Evolutionary conservation across 2,329 filamentous ascomycete species (phyloP).

Genomic region (Xylaria sp.): DNA sequence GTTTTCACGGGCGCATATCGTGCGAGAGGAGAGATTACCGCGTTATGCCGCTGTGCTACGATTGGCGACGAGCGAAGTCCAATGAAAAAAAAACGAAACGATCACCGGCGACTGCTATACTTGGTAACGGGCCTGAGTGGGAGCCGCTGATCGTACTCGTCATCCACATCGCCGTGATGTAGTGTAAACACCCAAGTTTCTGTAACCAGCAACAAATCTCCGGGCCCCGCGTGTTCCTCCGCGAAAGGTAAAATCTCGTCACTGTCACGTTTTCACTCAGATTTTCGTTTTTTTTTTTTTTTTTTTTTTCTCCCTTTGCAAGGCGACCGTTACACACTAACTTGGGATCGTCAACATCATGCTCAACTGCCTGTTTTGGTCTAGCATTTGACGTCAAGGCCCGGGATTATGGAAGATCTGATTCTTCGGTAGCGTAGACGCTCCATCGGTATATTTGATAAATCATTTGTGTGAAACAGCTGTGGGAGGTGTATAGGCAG

Average conservation of each 20-base stretch:
- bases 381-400: slow-evolving; percentile 36
- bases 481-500: neutral
- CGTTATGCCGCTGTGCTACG: slow-evolving; percentile 22
- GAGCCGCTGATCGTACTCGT: slow-evolving; percentile 24
- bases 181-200: slow-evolving; percentile 3
- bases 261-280: slow-evolving; percentile 25
- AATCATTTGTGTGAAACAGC: slow-evolving; percentile 31
- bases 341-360: slow-evolving; percentile 24
- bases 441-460: slow-evolving; percentile 8
- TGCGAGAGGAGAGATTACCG: slow-evolving; percentile 14
- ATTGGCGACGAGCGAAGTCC: slow-evolving; percentile 11
- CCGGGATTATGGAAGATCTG: slow-evolving; percentile 28
- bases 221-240: slow-evolving; percentile 14
- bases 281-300: slow-evolving; percentile 2
- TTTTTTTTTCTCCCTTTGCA: neutral
- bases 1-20: slow-evolving; percentile 18
- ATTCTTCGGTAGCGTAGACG: slow-evolving; percentile 28
- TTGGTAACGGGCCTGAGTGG: neutral
- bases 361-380: slow-evolving; percentile 31
- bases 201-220: slow-evolving; percentile 10
- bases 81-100: slow-evolving; percentile 14
- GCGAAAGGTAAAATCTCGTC: slow-evolving; percentile 24
- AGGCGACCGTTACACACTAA: slow-evolving; percentile 16
- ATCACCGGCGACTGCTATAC: slow-evolving; percentile 10
- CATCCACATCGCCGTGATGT: slow-evolving; percentile 10